Evolutionary conservation across 176 grass and related monocot genomes (phyloP), one percentile per base, ranked within the genome.

Genomic region (Hsuehochloa calcarea): DNA sequence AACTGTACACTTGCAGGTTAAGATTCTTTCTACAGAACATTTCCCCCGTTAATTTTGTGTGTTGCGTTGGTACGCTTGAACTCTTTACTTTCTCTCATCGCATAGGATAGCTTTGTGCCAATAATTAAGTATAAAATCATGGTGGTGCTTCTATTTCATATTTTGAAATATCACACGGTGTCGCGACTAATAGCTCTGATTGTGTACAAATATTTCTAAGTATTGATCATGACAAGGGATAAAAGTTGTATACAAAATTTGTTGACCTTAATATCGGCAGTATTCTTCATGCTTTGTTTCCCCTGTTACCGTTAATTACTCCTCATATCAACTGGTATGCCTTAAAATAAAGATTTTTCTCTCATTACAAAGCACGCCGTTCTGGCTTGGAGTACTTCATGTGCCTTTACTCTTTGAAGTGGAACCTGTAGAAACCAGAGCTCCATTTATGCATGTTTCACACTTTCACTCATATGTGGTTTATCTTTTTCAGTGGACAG

Each of bases 1-100:
- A 90, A 14, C 61, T 95, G 5, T 95, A 98, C 65, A 98, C 96
- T 63, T 95, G 93, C 96, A 95, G 93, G 92, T 97, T 87, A 11
- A 27, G 1, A 60, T 59, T 89, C 56, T 74, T 63, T 93, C 47
- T 77, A 61, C 58, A 49, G 34, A 55, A 69, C 45, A 55, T 34
- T 43, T 78, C 5, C n/a, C 74, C 71, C 11, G 29, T 49, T 50
- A 50, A 50, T 50, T 50, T 50, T 4, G 15, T 50, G 47, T 16
- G 47, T 50, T 50, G 47, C 15, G 47, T 50, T 50, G 47, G 47
- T 16, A 50, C 4, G 47, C 47, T 50, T 50, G 4, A 50, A 50
- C 47, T 50, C 47, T 50, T 50, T 15, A 16, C 13, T 50, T 50
- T 14, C 47, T 50, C 47, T 50, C 47, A 54, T 23, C 72, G 23